These are phyloP conservation scores for Protea cynaroides DNA, from an alignment of 164 flowering plant genomes.

Conservation along the genomic window DNA sequence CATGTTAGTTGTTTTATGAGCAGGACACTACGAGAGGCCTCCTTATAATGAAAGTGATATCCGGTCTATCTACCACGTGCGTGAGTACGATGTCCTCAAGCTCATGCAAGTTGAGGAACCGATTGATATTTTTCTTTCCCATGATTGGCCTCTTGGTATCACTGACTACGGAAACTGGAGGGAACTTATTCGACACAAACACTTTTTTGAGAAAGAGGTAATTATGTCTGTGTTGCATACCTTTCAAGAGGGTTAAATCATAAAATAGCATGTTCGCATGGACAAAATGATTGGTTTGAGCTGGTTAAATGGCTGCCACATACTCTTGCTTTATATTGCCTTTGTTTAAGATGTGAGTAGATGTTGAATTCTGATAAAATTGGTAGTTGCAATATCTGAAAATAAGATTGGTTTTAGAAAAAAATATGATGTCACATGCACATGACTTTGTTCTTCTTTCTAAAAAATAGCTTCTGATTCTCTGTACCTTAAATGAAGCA, in stretches of 20 bases:
- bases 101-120: conserved; percentile 85
- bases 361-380: too few relatives aligned
- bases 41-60: conserved; percentile 80
- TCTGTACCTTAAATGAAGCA: too few relatives aligned
- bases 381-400: too few relatives aligned
- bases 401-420: too few relatives aligned
- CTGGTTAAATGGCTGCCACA: too few relatives aligned
- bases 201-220: conserved; percentile 76
- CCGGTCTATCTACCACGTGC: conserved; percentile 86
- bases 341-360: too few relatives aligned
- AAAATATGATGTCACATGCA: too few relatives aligned
- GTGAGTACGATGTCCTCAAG: conserved; percentile 89
- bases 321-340: too few relatives aligned
- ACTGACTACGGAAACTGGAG: conserved; percentile 72
- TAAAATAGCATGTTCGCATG: too few relatives aligned
- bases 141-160: conserved; percentile 97
- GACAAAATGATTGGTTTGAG: too few relatives aligned
- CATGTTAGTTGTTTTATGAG: conserved; percentile 22
- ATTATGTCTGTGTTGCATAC: conserved; percentile 9
- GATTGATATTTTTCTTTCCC: conserved; percentile 88
- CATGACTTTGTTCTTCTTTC: too few relatives aligned
- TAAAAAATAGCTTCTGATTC: too few relatives aligned
- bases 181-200: conserved; percentile 63
- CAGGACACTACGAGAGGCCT: conserved; percentile 91
- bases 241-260: background rate